Percentiles rank a stretch among this genome's conserved stretches.
Evolutionary conservation across 2,329 filamentous ascomycete species (phyloP).

Genomic region (Tympanopsis confertula): DNA sequence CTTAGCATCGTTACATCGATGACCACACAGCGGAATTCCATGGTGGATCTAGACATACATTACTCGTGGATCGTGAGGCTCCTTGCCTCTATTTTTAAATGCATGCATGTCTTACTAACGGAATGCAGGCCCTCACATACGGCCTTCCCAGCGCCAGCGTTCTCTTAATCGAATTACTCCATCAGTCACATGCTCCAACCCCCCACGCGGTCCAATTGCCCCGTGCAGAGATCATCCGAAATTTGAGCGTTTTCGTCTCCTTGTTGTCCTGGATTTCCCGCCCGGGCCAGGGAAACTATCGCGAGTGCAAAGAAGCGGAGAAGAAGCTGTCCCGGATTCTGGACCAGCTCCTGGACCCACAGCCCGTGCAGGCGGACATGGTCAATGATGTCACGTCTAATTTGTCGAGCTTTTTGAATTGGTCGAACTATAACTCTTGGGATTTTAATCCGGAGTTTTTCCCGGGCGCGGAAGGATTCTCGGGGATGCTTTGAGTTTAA

Average conservation of each 20-base stretch:
- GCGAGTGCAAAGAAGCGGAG: constrained; percentile 18
- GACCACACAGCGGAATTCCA: neutral
- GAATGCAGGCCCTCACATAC: neutral
- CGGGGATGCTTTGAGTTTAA: too few species aligned
- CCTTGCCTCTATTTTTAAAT: neutral
- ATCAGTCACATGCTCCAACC: neutral
- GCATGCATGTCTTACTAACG: neutral
- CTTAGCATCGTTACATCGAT: constrained; percentile 15
- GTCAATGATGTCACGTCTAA: constrained; percentile 16
- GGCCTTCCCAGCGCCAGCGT: neutral
- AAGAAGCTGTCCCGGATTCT: constrained; percentile 20
- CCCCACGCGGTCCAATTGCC: constrained; percentile 12
- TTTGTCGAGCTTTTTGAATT: constrained; percentile 17
- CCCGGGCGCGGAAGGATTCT: neutral
- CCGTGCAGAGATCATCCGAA: constrained; percentile 15
- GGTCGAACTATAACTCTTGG: constrained; percentile 18
- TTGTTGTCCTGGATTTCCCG: constrained; percentile 18
- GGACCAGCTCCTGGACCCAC: constrained; percentile 19
- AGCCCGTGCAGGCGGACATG: constrained; percentile 13
- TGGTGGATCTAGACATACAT: neutral
- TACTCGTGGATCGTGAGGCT: neutral
- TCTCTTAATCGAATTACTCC: neutral
- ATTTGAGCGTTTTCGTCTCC: constrained; percentile 16
- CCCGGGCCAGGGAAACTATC: constrained; percentile 19
- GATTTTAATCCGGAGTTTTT: constrained; percentile 15